A percentile compares a stretch with the other conserved stretches of the same genome.
Conservation (phyloP, 441 rosid genomes). For the Adansonia madagascariensis region DNA sequence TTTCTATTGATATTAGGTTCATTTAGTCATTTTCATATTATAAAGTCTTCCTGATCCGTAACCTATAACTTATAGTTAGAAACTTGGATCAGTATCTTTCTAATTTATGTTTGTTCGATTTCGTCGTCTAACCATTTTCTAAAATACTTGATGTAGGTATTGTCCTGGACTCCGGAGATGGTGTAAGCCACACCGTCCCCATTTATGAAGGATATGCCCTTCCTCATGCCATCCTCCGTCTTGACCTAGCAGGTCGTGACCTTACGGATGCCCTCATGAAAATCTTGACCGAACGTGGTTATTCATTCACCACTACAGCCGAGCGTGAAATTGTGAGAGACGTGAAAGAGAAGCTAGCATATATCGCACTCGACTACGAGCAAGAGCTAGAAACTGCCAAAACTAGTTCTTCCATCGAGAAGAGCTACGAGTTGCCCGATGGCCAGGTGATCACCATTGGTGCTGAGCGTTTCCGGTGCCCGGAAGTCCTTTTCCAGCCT, state of each 20-base stretch:
- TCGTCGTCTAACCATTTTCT: background rate
- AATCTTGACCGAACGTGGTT: constrained; percentile 73
- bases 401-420: constrained; percentile 67
- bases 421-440: constrained; percentile 78
- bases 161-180: constrained; percentile 82
- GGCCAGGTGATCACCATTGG: constrained; percentile 81
- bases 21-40: background rate
- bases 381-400: constrained; percentile 74
- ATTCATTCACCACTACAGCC: constrained; percentile 78
- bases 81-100: background rate
- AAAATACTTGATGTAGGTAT: constrained; percentile 48
- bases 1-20: background rate
- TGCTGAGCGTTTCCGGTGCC: constrained; percentile 79
- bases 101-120: background rate
- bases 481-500: constrained; percentile 80
- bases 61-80: background rate
- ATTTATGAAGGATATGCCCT: constrained; percentile 79
- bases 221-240: constrained; percentile 78
- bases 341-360: constrained; percentile 77
- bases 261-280: constrained; percentile 74
- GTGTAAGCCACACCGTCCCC: constrained; percentile 85
- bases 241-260: constrained; percentile 75
- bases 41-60: background rate
- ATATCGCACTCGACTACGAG: constrained; percentile 73
- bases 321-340: constrained; percentile 83